Evolutionary conservation across 2,329 filamentous ascomycete genomes (phyloP), one percentile per base, ranked within the genome.

Genomic region (Chalara sp.): DNA sequence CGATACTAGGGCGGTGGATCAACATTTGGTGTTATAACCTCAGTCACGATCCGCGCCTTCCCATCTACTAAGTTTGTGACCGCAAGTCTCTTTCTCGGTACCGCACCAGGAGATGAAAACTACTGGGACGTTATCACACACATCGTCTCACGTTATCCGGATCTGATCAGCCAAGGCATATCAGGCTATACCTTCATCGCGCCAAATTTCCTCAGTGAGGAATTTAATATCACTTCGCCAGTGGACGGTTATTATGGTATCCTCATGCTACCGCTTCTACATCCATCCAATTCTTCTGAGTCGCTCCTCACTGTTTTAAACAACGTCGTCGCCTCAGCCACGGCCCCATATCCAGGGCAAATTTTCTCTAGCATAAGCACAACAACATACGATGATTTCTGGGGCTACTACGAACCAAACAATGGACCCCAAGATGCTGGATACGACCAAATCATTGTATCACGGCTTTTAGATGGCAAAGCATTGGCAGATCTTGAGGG

Each of bases 31-130:
- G 70, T 85, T 2, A 71, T 84, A 28, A 75, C 73, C 1, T 80
- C 77, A 0, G 67, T 83, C 35, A 84, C 80, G 0, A 63, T 79
- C 11, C 74, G 75, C 53, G 75, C 77, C 0, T 70, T 78, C 56
- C 71, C 73, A 0, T 72, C 71, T 2, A 61, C 61, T 0, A 37
- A 31, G 7, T 52, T 59, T 40, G 32, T 54, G 5, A 43, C 70
- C 40, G 53, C 70, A 55, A 46, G 47, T 11, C 59, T 68, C 32
- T 58, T 59, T 29, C 53, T 72, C 33, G 58, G 62, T 6, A 67
- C 65, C 2, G 39, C 50, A 4, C 54, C 65, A 1, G 54, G 62
- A 5, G 64, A 67, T 6, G 63, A 70, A 0, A 61, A 66, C 30
- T 75, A 72, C 50, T 76, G 71, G 56, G 67, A 77, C 6, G 67